These are phyloP conservation scores for Teunomyces panamensis DNA, from an alignment of 805 yeast genomes.

Conservation along the genomic window DNA sequence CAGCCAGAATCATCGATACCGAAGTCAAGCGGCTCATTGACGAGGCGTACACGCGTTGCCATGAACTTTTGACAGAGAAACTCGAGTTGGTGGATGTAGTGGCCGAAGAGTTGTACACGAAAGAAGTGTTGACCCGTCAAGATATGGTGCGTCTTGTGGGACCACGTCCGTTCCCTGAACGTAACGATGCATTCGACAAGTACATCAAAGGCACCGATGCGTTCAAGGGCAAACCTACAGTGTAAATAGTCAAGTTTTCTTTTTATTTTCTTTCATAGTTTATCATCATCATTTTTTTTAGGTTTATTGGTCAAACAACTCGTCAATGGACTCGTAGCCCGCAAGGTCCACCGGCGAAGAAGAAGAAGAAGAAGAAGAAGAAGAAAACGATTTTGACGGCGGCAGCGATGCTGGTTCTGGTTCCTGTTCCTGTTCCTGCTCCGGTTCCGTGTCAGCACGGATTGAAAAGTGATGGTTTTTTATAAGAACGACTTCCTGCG, in stretches of 20 bases:
- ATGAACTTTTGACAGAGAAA: slow-evolving; percentile 54
- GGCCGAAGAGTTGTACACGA: slow-evolving; percentile 66
- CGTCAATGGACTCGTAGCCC: slow-evolving; percentile 12
- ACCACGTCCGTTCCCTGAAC: slow-evolving; percentile 72
- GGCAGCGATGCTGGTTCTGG: background rate
- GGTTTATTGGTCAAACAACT: slow-evolving; percentile 7
- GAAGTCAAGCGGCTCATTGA: slow-evolving; percentile 68
- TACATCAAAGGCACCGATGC: slow-evolving; percentile 58
- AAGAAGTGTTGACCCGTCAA: slow-evolving; percentile 78
- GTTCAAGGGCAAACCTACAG: slow-evolving; percentile 31
- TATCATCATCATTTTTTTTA: background rate
- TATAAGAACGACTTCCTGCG: background rate
- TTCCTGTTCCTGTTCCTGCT: background rate
- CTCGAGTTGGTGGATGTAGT: slow-evolving; percentile 61
- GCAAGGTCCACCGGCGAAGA: background rate
- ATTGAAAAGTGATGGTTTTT: background rate
- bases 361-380: no score
- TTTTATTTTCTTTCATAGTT: no score
- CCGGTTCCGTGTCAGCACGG: background rate
- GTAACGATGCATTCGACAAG: slow-evolving; percentile 86
- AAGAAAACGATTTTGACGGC: no score
- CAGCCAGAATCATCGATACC: slow-evolving; percentile 62
- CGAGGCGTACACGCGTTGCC: slow-evolving; percentile 63
- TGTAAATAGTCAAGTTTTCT: background rate
- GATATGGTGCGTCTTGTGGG: slow-evolving; percentile 79